Conservation (phyloP, 176 grass and related monocot species). For the Sorghum bicolor region Sorghum_bicolor_NCBIv3 NC_012872.2:62318501-62319000, state of each 20-base stretch:
- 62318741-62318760: slow-evolving; percentile 42
- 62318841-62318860: slow-evolving; percentile 92
- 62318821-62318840: slow-evolving; percentile 86
- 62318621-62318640: slow-evolving; percentile 14
- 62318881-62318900: slow-evolving; percentile 80
- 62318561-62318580: neutral
- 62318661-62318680: slow-evolving; percentile 42
- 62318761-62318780: slow-evolving; percentile 8
- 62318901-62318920: slow-evolving; percentile 93
- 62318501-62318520: neutral
- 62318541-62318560: slow-evolving; percentile 31
- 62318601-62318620: slow-evolving; percentile 9
- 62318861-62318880: slow-evolving; percentile 90
- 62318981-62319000: slow-evolving; percentile 82
- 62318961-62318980: slow-evolving; percentile 96
- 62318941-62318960: slow-evolving; percentile 76
- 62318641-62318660: slow-evolving; percentile 21
- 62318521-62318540: neutral
- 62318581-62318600: neutral
- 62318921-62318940: slow-evolving; percentile 59
- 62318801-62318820: slow-evolving; percentile 96
- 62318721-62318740: slow-evolving; percentile 56
- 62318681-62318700: slow-evolving; percentile 33
- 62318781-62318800: slow-evolving; percentile 88
- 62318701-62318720: slow-evolving; percentile 33